A percentile compares a stretch with the other conserved stretches of the same genome.
Conservation (phyloP, 2,329 filamentous ascomycete species). For the Dothideomycetes sp. region DNA sequence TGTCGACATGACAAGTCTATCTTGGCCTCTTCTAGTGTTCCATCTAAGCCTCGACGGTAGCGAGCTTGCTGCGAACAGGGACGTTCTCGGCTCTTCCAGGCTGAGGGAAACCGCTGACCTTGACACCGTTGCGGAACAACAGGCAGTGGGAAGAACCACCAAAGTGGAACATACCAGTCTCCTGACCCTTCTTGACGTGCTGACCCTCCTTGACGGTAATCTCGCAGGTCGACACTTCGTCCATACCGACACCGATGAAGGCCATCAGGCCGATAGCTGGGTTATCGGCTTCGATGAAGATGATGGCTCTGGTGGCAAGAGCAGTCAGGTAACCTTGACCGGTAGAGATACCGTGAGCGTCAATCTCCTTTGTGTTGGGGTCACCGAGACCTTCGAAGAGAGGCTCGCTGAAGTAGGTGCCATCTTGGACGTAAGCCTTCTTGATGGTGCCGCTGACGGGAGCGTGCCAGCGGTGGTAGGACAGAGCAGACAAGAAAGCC, state of each 20-base stretch:
- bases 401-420: slow-evolving; percentile 60
- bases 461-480: slow-evolving; percentile 64
- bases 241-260: slow-evolving; percentile 66
- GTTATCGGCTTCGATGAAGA: slow-evolving; percentile 64
- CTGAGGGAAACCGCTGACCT: slow-evolving; percentile 29
- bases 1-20: too few relatives aligned
- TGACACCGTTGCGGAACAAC: slow-evolving; percentile 52
- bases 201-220: slow-evolving; percentile 60
- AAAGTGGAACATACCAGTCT: slow-evolving; percentile 73
- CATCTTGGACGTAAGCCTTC: slow-evolving; percentile 49
- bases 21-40: too few relatives aligned
- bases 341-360: slow-evolving; percentile 35
- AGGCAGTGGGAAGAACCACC: slow-evolving; percentile 64
- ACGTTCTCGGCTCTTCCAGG: slow-evolving; percentile 28
- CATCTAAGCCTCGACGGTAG: slow-evolving; percentile 8
- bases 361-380: slow-evolving; percentile 31
- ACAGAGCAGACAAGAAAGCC: slow-evolving; percentile 57
- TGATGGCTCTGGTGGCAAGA: slow-evolving; percentile 59
- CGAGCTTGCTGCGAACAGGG: slow-evolving; percentile 22
- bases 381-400: slow-evolving; percentile 40
- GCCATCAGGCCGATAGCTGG: slow-evolving; percentile 58
- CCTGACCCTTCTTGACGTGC: slow-evolving; percentile 57
- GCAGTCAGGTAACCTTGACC: slow-evolving; percentile 56
- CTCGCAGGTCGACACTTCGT: slow-evolving; percentile 63
- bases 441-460: slow-evolving; percentile 55